Conservation (phyloP, 1,139 yeast species). For the Candida glucosophila region DNA sequence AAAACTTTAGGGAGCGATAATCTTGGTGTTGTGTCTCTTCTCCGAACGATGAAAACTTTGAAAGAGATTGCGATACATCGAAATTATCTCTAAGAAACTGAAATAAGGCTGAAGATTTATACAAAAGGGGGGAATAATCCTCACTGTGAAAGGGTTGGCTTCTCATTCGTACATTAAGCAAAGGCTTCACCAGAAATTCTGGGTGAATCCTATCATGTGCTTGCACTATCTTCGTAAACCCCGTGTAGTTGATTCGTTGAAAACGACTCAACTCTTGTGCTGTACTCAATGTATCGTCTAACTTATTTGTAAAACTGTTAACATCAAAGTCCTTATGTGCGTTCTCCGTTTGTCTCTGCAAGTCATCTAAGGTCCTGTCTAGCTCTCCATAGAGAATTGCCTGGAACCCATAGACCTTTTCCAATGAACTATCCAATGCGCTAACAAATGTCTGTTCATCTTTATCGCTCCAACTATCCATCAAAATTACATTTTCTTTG, state of each 20-base stretch:
- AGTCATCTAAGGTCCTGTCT: slow-evolving; percentile 50
- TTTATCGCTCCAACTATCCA: slow-evolving; percentile 58
- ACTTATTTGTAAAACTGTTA: slow-evolving; percentile 46
- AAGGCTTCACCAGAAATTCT: slow-evolving; percentile 77
- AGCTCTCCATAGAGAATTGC: slow-evolving; percentile 60
- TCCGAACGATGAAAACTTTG: slow-evolving; percentile 38
- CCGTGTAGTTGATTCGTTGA: slow-evolving; percentile 87
- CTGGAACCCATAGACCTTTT: slow-evolving; percentile 89
- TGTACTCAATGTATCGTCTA: slow-evolving; percentile 65
- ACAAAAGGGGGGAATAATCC: slow-evolving; percentile 86
- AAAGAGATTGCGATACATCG: slow-evolving; percentile 31
- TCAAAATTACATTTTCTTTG: slow-evolving; percentile 64
- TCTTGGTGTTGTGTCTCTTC: slow-evolving; percentile 44
- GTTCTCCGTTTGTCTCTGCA: slow-evolving; percentile 43
- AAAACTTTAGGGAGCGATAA: slow-evolving; percentile 76
- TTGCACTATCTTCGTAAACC: slow-evolving; percentile 88
- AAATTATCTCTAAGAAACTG: slow-evolving; percentile 69
- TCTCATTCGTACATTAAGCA: slow-evolving; percentile 78
- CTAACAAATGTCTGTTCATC: slow-evolving; percentile 81
- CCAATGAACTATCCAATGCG: slow-evolving; percentile 76
- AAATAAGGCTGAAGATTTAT: slow-evolving; percentile 77
- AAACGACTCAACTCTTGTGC: slow-evolving; percentile 87
- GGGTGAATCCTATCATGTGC: slow-evolving; percentile 91
- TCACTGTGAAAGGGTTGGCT: slow-evolving; percentile 89
- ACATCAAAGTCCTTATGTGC: slow-evolving; percentile 39